Evolutionary conservation across 140 eudicot genomes (phyloP), one percentile per base, ranked within the genome.

Genomic region (Bidens hawaiensis): DNA sequence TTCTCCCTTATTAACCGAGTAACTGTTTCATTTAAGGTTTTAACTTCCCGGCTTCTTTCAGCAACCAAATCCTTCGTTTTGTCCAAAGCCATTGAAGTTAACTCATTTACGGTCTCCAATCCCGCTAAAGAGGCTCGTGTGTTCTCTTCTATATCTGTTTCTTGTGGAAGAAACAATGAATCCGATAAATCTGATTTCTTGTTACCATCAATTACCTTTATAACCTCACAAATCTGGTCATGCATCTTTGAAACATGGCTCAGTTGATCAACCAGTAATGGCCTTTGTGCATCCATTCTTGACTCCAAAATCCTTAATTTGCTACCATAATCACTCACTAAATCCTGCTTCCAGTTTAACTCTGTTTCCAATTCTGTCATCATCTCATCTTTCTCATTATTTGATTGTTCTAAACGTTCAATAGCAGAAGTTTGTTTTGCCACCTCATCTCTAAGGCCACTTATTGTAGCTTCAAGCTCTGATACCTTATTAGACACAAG

Each of bases 81-180:
- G 41, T 64, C 85, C 50, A 81, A 72, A 71, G 79, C 89, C 41
- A 68, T 65, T 54, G 70, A 69, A 64, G 83, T 83, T 51, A 93
- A 69, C 62, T 93, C 96, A 70, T 34, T 57, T 26, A 88, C 82
- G 15, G 79, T 80, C 54, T 82, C 96, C 85, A 88, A 67, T 15
- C 96, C 99, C 17, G 90, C 96, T 48, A 93, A 82, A 30, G 89
- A 82, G 21, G 99, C 99, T 50, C 84, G 86, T 5, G 83, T 64
- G 52, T 88, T 88, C 74, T 93, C 99, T 83, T 85, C 99, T 67
- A 71, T 41, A 58, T 83, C 90, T 10, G 87, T 93, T 79, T 88
- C 95, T 76, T 83, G 84, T 14, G 96, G 93, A 36, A 93, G 75
- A 84, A 93, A 93, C 74, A 88, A 69, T 1, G 93, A 84, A 60